phyloP scores from a whole-genome alignment of 306 rosid species.

The Dryas alaskensis region DNA sequence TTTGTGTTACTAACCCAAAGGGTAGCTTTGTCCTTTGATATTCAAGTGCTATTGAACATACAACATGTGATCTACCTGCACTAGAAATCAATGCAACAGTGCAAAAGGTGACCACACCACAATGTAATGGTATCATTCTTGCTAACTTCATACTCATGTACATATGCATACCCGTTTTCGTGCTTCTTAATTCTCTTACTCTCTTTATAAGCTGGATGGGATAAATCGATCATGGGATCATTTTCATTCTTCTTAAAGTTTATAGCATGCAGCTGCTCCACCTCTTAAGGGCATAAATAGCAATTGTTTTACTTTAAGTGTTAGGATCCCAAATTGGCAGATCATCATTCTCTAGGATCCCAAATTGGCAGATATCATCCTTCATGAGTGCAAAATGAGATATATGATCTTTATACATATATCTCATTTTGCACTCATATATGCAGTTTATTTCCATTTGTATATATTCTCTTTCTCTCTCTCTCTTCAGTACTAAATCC shows the following conservation, averaged over 20 bases:
- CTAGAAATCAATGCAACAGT: background rate
- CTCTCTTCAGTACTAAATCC: too few relatives aligned
- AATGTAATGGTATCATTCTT: slow-evolving; percentile 36
- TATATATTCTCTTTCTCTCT: too few relatives aligned
- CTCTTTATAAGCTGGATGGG: slow-evolving; percentile 1
- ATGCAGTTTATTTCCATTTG: background rate
- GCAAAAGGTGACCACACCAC: background rate
- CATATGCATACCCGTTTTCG: slow-evolving; percentile 16
- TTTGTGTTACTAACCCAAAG: background rate
- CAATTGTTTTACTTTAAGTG: background rate
- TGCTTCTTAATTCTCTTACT: background rate
- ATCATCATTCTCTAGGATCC: background rate
- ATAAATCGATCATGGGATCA: background rate
- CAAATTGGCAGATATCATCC: slow-evolving; percentile 4
- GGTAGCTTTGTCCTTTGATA: background rate
- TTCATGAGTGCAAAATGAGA: background rate
- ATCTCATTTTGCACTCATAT: background rate
- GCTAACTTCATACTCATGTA: slow-evolving; percentile 47
- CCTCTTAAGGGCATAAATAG: background rate
- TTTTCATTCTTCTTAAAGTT: background rate
- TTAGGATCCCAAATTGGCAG: slow-evolving; percentile 1
- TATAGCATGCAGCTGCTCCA: background rate
- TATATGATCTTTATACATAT: background rate
- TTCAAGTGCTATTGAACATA: background rate
- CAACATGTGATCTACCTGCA: background rate